Conservation (phyloP, 371 early-diverging fungal genomes). For the Coemansia sp. region DNA sequence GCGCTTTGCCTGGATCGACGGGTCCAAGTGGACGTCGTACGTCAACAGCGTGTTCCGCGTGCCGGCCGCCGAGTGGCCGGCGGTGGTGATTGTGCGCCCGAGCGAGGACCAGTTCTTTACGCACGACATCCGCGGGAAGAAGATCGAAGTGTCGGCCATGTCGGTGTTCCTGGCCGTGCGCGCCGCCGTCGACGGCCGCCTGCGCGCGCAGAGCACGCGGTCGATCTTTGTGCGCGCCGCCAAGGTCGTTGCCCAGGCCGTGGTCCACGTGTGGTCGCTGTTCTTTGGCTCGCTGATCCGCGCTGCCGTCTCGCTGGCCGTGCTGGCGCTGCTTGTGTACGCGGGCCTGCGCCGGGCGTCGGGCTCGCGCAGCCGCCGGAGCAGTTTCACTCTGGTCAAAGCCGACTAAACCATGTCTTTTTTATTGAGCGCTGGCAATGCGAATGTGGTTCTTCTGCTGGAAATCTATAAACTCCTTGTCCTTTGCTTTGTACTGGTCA, state of each 20-base stretch:
- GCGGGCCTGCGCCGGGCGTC: constrained; percentile 12
- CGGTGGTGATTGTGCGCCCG: constrained; percentile 60
- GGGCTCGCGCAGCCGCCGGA: neutral
- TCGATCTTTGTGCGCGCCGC: constrained; percentile 34
- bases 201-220: constrained; percentile 31
- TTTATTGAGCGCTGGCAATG: constrained; percentile 41
- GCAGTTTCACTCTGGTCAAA: constrained; percentile 28
- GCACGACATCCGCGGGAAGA: constrained; percentile 17
- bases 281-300: constrained; percentile 36
- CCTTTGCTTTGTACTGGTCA: constrained; percentile 82
- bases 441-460: constrained; percentile 82
- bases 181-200: constrained; percentile 36
- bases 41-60: constrained; percentile 62
- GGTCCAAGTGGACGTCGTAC: constrained; percentile 56
- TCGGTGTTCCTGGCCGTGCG: constrained; percentile 41
- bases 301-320: constrained; percentile 14
- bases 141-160: constrained; percentile 33
- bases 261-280: constrained; percentile 8
- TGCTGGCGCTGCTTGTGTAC: constrained; percentile 4
- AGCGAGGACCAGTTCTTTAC: constrained; percentile 47
- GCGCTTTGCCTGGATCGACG: constrained; percentile 68
- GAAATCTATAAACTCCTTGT: constrained; percentile 82
- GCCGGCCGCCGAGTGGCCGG: constrained; percentile 52
- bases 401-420: constrained; percentile 21
- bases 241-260: neutral